Evolutionary conservation across 2,329 filamentous ascomycete genomes (phyloP).

Genomic region (Periconia sp.): DNA sequence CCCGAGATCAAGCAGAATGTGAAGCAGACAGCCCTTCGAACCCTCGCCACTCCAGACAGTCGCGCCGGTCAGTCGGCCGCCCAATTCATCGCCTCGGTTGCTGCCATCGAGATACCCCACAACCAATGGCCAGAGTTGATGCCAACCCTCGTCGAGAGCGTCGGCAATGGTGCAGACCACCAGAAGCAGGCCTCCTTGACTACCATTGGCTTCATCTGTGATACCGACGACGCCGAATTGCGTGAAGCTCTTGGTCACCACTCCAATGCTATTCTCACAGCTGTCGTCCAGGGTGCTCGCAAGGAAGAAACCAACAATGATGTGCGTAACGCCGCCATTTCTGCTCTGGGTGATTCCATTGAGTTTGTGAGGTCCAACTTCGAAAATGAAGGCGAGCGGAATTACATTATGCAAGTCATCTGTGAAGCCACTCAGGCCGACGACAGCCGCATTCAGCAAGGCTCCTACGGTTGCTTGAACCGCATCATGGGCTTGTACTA

Average conservation of each 20-base stretch:
- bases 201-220: constrained; percentile 98
- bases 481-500: constrained; percentile 99
- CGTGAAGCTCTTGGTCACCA: constrained; percentile 78
- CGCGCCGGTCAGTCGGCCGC: constrained; percentile 87
- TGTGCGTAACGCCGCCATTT: constrained; percentile 89
- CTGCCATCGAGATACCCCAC: constrained; percentile 88
- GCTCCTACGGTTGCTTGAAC: constrained; percentile 95
- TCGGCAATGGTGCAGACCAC: constrained; percentile 81
- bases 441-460: constrained; percentile 89
- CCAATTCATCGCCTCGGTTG: constrained; percentile 93
- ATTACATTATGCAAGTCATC: constrained; percentile 99
- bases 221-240: constrained; percentile 87
- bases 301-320: constrained; percentile 94
- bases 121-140: constrained; percentile 94
- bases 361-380: constrained; percentile 99
- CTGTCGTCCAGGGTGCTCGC: constrained; percentile 93
- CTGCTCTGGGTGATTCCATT: constrained; percentile 90
- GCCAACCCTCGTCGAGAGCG: constrained; percentile 84
- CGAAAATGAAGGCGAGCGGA: constrained; percentile 97
- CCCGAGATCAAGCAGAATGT: constrained; percentile 81
- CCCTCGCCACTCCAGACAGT: constrained; percentile 74
- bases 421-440: constrained; percentile 97
- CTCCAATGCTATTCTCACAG: constrained; percentile 96
- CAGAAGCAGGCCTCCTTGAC: constrained; percentile 94
- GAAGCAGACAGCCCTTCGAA: constrained; percentile 88